Percentiles rank a stretch among this genome's conserved stretches.
phyloP scores from a whole-genome alignment of 148 eudicot genomes.

The Linanthus parryae region DNA sequence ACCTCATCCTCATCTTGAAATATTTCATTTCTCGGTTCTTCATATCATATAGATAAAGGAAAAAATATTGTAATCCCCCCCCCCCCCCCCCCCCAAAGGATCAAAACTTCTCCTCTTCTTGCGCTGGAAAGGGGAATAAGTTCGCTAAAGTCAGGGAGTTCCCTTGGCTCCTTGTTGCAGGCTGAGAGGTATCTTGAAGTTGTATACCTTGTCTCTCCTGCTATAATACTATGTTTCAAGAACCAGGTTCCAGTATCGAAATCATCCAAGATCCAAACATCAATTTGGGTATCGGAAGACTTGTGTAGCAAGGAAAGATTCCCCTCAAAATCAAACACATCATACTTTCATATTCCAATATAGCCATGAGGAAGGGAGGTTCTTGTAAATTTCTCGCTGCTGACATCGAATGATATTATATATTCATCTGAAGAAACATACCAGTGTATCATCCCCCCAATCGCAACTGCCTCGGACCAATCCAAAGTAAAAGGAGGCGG shows the following conservation, averaged over 20 bases:
- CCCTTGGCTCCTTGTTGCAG: neutral
- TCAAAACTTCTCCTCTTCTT: conserved; percentile 2
- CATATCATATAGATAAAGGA: neutral
- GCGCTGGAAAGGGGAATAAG: neutral
- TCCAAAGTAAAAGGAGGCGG: neutral
- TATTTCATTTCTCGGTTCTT: neutral
- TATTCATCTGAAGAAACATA: neutral
- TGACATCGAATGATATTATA: neutral
- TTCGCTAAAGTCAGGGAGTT: neutral
- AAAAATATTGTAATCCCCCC: neutral
- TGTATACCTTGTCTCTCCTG: neutral
- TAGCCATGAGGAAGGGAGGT: neutral
- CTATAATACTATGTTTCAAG: conserved; percentile 1
- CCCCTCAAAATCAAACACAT: neutral
- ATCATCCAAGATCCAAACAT: conserved; percentile 6
- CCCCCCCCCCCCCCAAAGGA: too few relatives aligned
- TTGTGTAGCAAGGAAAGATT: neutral
- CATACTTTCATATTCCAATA: neutral
- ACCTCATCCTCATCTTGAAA: neutral
- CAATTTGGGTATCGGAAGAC: conserved; percentile 1
- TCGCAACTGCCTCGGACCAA: neutral
- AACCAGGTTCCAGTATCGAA: neutral
- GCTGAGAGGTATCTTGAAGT: neutral
- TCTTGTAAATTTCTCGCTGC: neutral
- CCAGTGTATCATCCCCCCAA: neutral